Evolutionary conservation across 139 green algal genomes (phyloP).

Genomic region (Medakamo hakoo): DNA sequence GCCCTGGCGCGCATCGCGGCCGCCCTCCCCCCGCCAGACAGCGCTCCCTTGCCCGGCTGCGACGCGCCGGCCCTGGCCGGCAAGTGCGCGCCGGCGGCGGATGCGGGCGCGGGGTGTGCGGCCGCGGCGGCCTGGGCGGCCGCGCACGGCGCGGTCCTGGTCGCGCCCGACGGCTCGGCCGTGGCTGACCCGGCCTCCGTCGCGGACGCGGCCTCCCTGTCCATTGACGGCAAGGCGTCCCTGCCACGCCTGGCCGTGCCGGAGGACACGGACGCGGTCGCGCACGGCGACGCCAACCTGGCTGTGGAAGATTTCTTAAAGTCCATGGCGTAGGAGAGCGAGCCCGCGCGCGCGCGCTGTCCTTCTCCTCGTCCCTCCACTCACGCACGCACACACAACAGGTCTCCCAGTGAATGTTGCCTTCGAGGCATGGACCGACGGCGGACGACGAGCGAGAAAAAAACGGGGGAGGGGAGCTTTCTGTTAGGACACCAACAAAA

Average conservation of each 20-base stretch:
- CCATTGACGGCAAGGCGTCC: slow-evolving; percentile 16
- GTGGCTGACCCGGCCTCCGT: too few relatives aligned
- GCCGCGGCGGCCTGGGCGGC: slow-evolving; percentile 10
- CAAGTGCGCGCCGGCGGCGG: background rate
- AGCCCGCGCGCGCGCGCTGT: too few relatives aligned
- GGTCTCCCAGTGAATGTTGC: too few relatives aligned
- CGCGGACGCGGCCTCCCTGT: too few relatives aligned
- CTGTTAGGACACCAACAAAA: too few relatives aligned
- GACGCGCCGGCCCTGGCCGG: slow-evolving; percentile 10
- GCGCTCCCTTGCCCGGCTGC: slow-evolving; percentile 31
- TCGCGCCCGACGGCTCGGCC: slow-evolving; percentile 1
- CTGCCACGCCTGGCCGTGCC: slow-evolving; percentile 10
- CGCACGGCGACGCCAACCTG: slow-evolving; percentile 55
- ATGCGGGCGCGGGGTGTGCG: background rate
- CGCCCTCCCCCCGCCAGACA: background rate
- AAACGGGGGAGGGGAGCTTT: too few relatives aligned
- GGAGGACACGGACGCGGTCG: slow-evolving; percentile 14
- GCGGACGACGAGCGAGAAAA: too few relatives aligned
- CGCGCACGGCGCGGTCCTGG: slow-evolving; percentile 16
- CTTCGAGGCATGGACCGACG: too few relatives aligned
- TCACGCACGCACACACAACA: too few relatives aligned
- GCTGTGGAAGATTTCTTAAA: slow-evolving; percentile 54
- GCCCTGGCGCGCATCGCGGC: background rate
- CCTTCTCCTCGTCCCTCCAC: too few relatives aligned
- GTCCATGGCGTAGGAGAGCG: background rate